Base-by-base conservation (phyloP, 2,329 filamentous ascomycete species). In the Colletotrichum sp. region DNA sequence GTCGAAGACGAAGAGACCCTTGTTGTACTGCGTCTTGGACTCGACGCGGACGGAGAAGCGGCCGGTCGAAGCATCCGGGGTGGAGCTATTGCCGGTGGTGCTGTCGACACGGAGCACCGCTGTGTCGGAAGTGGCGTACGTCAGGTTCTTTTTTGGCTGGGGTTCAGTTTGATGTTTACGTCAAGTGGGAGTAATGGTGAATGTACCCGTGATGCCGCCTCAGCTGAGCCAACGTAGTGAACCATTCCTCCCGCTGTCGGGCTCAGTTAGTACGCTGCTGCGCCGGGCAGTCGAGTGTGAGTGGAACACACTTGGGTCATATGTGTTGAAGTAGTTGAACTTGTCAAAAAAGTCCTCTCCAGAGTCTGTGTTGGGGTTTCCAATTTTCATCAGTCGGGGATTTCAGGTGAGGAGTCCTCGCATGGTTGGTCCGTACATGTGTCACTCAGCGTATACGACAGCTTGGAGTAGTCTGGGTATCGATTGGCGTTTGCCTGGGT, bases 1-100 rank as follows among this genome's bases (percentile, higher is more conserved):
- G 80, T 94, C 92, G 79, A 94, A 94, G 79, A 94, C 85, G 84
- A 93, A 94, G n/a, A 94, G 89, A 0, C 92, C 92, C n/a, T 81
- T 84, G 79, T 91, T 83, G 83, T 93, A 94, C 60, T 89, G 89
- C 60, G 83, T 86, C 80, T 90, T 92, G 44, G 92, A 93, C 76
- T 91, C 88, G 72, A 93, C 85, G 16, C 92, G 91, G 16, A 93
- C 91, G 0, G 91, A 93, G 83, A 90, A 90, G 26, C 92, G 91
- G 65, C 92, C 92, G 0, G 88, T 91, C 4, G 88, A 88, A 21
- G 91, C 89, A 77, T 92, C 84, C 6, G 90, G 90, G 4, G 79
- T 77, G 32, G 85, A 86, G 3, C 79, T 77, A 4, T 87, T 89
- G 10, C 87, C 87, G 18, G 92, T 90, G 3, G 87, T 88, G 13